phyloP scores from a whole-genome alignment of 2,329 filamentous ascomycete species.

The Aspergillus brunneoviolaceus region DNA sequence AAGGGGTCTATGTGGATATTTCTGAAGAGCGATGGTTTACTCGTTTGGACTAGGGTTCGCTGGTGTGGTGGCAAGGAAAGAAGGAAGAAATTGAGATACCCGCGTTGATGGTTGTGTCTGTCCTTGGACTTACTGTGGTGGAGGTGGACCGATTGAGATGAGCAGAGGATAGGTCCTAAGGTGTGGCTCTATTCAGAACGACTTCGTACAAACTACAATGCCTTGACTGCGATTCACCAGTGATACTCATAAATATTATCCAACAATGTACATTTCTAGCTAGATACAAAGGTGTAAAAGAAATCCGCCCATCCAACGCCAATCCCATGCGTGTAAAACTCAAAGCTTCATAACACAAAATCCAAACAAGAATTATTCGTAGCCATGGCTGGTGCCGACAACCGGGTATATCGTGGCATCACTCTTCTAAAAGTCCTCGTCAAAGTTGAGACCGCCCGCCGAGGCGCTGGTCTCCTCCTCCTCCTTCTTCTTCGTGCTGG shows the following conservation, averaged over 20 bases:
- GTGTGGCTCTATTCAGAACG: too few species aligned
- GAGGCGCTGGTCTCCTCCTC: conserved; percentile 39
- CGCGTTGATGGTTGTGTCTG: too few species aligned
- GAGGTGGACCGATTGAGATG: too few species aligned
- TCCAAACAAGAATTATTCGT: conserved; percentile 13
- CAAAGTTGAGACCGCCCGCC: conserved; percentile 80
- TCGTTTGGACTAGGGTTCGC: too few species aligned
- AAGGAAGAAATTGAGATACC: too few species aligned
- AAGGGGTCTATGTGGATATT: too few species aligned
- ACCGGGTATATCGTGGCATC: conserved; percentile 24
- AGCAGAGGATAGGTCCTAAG: too few species aligned
- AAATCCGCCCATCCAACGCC: conserved; percentile 30
- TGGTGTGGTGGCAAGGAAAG: too few species aligned
- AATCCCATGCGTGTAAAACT: conserved; percentile 35
- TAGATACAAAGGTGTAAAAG: conserved; percentile 13
- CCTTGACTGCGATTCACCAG: neutral
- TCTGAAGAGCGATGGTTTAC: too few species aligned
- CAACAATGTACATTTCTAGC: conserved; percentile 8
- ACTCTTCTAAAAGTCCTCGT: conserved; percentile 85
- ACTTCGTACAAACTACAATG: too few species aligned
- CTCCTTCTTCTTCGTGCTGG: conserved; percentile 73
- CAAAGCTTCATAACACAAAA: conserved; percentile 30
- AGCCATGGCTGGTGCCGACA: conserved; percentile 17
- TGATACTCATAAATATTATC: conserved; percentile 3
- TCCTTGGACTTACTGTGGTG: too few species aligned